Evolutionary conservation across 2,329 filamentous ascomycete species (phyloP), one percentile per base, ranked within the genome.

Genomic region (Neonectria punicea): DNA sequence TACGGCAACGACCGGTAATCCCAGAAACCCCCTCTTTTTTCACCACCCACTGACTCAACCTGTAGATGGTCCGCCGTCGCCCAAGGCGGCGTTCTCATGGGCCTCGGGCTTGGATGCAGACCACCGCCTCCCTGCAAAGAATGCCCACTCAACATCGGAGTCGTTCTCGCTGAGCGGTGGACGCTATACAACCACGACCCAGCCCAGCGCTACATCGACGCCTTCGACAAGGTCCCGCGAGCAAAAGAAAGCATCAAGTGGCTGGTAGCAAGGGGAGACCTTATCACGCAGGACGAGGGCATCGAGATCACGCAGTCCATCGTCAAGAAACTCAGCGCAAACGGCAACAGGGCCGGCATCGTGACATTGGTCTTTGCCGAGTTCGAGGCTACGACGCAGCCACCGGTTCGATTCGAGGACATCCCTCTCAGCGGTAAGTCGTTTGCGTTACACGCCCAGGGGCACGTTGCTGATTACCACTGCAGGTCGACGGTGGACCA

Each of bases 51-150:
- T 39, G 1, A 13, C 14, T 13, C 1, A 32, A 7, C 9, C 9
- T 32, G 25, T 20, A 68, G 63, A 11, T 68, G 66, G 66, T 53
- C 66, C 18, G 63, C 66, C 8, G 66, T 68, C 2, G 53, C 66
- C 8, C 58, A 65, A 32, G 66, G 66, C 58, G 66, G 63, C 8
- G 66, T 68, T 6, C 46, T 68, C 8, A 63, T 68, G 59, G 66
- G 66, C 10, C 18, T 64, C 9, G 58, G 66, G 11, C 36, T 56
- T 13, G 53, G 63, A 25, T 43, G 34, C n/a, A 54, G 46, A 9
- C 49, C 22, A 10, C 63, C 51, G 10, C 41, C 18, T 39, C 30
- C 47, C 11, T 34, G 53, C 34, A 41, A 53, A 18, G 20, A 22
- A 18, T 50, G 59, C 28, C 66, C 66, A 16, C 61, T 39, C 13